Percentiles rank a stretch among this genome's conserved stretches.
phyloP scores from a whole-genome alignment of 495 filamentous ascomycete species.

The Xylaria cubensis region DNA sequence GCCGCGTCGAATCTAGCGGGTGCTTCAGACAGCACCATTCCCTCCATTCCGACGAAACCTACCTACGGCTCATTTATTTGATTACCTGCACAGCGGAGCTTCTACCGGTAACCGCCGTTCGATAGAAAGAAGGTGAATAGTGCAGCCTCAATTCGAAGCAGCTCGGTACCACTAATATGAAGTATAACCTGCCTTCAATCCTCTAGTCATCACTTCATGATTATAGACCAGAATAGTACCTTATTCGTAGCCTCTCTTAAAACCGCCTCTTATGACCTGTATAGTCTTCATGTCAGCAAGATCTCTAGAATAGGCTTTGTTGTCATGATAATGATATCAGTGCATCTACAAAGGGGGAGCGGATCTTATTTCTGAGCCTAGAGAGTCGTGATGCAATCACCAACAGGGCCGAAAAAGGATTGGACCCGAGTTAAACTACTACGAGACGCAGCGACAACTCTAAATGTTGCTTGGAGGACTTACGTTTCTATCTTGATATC shows the following conservation, averaged over 20 bases:
- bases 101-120: neutral
- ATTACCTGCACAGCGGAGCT: no score
- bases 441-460: slow-evolving; percentile 45
- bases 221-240: neutral
- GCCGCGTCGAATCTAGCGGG: neutral
- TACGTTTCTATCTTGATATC: slow-evolving; percentile 37
- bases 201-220: neutral
- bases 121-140: neutral
- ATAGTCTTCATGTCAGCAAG: neutral
- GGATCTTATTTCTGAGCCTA: slow-evolving; percentile 32
- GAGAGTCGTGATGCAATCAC: slow-evolving; percentile 14
- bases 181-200: neutral
- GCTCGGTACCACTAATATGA: neutral
- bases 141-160: neutral
- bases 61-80: no score
- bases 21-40: neutral
- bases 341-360: slow-evolving; percentile 32
- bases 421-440: slow-evolving; percentile 32
- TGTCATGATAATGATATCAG: slow-evolving; percentile 38
- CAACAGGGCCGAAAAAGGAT: slow-evolving; percentile 21
- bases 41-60: neutral
- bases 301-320: neutral
- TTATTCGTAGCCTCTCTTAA: no score
- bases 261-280: neutral
- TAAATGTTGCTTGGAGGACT: slow-evolving; percentile 47